Percentiles rank a stretch among this genome's conserved stretches.
Conservation (phyloP, 441 rosid species). For the Mallotus japonicus region DNA sequence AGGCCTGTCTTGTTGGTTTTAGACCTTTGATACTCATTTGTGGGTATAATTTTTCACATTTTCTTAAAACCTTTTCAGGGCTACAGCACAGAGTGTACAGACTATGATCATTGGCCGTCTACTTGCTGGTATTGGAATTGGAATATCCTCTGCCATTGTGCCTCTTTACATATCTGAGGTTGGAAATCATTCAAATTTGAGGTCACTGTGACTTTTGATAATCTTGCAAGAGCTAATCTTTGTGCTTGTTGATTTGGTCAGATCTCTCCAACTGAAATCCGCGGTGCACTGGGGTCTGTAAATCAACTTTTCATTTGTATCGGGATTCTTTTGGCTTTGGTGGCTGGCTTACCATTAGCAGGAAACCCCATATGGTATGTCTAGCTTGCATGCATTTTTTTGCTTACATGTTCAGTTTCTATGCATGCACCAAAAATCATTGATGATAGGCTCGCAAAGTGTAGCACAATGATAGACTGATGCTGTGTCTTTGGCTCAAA, state of each 20-base stretch:
- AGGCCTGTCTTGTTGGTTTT: slow-evolving; percentile 21
- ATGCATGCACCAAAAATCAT: neutral
- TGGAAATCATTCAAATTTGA: slow-evolving; percentile 14
- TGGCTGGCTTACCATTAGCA: slow-evolving; percentile 94
- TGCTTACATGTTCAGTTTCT: neutral
- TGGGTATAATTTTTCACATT: slow-evolving; percentile 24
- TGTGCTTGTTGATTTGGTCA: slow-evolving; percentile 32
- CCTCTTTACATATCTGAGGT: slow-evolving; percentile 99
- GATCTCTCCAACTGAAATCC: slow-evolving; percentile 98
- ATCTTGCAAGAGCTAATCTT: slow-evolving; percentile 14
- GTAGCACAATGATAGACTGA: neutral
- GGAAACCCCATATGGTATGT: slow-evolving; percentile 82
- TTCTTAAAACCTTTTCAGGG: slow-evolving; percentile 41
- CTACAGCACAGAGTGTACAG: slow-evolving; percentile 85
- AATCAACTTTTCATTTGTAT: slow-evolving; percentile 95
- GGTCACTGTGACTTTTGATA: slow-evolving; percentile 6
- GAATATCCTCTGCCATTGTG: slow-evolving; percentile 93
- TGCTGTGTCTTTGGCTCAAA: neutral
- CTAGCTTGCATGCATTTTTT: neutral
- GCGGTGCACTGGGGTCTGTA: slow-evolving; percentile 97
- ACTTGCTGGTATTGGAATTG: slow-evolving; percentile 96
- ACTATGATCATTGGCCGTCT: slow-evolving; percentile 94
- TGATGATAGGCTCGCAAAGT: neutral
- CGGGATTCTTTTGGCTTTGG: slow-evolving; percentile 93
- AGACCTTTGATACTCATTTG: slow-evolving; percentile 1